A percentile compares a stretch with the other conserved stretches of the same genome.
These are phyloP conservation scores for Aspergillus quadrilineatus DNA, from an alignment of 2,329 filamentous ascomycete species.

Conservation along the genomic window DNA sequence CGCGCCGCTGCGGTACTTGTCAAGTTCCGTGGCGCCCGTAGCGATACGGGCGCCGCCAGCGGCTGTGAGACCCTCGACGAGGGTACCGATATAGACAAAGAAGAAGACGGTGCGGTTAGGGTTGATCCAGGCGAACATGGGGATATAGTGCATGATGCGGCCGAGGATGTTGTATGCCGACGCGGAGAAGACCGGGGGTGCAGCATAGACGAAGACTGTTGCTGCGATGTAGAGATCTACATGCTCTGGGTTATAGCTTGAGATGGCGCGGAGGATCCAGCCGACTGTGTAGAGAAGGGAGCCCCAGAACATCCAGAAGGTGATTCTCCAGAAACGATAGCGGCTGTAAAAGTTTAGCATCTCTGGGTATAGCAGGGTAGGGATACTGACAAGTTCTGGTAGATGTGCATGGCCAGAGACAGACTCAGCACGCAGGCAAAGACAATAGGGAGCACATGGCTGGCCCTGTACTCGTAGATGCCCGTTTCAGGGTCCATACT, in stretches of 20 bases:
- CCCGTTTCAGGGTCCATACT: slow-evolving; percentile 1
- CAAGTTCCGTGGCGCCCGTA: not conserved
- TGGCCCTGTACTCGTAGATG: slow-evolving; percentile 9
- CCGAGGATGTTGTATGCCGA: slow-evolving; percentile 13
- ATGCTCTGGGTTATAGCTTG: slow-evolving; percentile 3
- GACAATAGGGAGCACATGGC: slow-evolving; percentile 14
- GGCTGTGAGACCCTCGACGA: slow-evolving; percentile 11
- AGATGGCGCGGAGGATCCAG: slow-evolving; percentile 12
- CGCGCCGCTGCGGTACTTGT: slow-evolving; percentile 6
- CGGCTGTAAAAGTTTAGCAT: not conserved
- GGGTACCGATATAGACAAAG: slow-evolving; percentile 11
- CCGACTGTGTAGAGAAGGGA: slow-evolving; percentile 9
- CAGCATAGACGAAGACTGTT: slow-evolving; percentile 13
- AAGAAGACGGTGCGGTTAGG: slow-evolving; percentile 12
- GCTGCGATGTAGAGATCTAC: slow-evolving; percentile 11
- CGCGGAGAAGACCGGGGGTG: slow-evolving; percentile 10
- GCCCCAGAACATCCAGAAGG: slow-evolving; percentile 15
- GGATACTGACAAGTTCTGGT: slow-evolving; percentile 9
- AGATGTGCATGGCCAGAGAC: slow-evolving; percentile 3
- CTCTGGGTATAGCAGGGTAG: not conserved
- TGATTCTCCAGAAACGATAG: slow-evolving; percentile 14
- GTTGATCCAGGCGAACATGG: slow-evolving; percentile 15
- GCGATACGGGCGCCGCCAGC: slow-evolving; percentile 8
- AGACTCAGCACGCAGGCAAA: slow-evolving; percentile 5
- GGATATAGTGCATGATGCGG: slow-evolving; percentile 14